These are phyloP conservation scores for Solanum dulcamara DNA, from an alignment of 257 asterid species.

Conservation along the genomic window DNA sequence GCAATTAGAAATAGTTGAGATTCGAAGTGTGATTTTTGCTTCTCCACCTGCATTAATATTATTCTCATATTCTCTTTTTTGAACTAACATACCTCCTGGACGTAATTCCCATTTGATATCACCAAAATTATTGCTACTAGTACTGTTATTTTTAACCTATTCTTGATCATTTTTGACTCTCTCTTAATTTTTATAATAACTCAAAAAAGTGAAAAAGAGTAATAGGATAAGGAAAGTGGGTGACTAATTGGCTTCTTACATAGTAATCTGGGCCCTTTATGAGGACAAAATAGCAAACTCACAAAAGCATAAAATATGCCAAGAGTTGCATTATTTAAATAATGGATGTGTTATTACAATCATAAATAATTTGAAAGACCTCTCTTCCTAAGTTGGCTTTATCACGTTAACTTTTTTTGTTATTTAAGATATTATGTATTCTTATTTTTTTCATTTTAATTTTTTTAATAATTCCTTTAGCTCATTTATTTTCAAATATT, in stretches of 20 bases:
- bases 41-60: constrained; percentile 9
- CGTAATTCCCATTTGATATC: constrained; percentile 75
- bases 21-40: constrained; percentile 35
- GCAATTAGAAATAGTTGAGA: constrained; percentile 42
- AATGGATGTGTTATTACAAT: not conserved
- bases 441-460: too few relatives aligned
- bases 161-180: constrained; percentile 34
- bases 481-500: too few relatives aligned
- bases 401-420: too few relatives aligned
- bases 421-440: too few relatives aligned
- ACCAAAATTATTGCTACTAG: not conserved
- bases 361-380: too few relatives aligned
- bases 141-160: constrained; percentile 4
- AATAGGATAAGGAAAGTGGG: not conserved
- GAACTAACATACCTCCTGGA: constrained; percentile 90
- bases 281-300: constrained; percentile 14
- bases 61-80: constrained; percentile 38
- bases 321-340: not conserved
- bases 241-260: constrained; percentile 22
- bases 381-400: too few relatives aligned
- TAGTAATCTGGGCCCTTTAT: constrained; percentile 13
- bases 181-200: not conserved
- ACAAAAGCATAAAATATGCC: constrained; percentile 7
- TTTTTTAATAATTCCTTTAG: too few relatives aligned
- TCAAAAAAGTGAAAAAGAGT: not conserved